Evolutionary conservation across 179 eudicot genomes (phyloP), one percentile per base, ranked within the genome.

Genomic region (Camellia oleifera): DNA sequence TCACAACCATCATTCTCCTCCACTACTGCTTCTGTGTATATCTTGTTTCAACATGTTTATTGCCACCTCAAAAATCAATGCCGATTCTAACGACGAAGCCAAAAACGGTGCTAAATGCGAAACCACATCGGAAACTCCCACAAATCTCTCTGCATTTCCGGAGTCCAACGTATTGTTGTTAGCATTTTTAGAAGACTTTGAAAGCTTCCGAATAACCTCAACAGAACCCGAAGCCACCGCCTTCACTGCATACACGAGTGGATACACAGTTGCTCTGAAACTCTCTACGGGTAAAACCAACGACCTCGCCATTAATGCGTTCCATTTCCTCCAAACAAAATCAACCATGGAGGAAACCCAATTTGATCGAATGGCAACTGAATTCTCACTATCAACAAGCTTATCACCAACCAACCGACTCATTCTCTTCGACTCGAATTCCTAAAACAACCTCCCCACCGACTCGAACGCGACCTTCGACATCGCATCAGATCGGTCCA

Each of bases 161-260:
- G 89, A 83, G 40, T 84, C 93, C 68, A 84, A 62, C 10, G 75
- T n/a, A 11, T 62, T 69, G 14, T 46, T 18, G 54, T 60, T 78
- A 0, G 74, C 77, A 44, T 72, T 84, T 84, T 57, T 82, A 7
- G 84, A 83, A 67, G 89, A 88, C 73, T 85, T 91, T 0, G 97
- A 92, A 4, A 94, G 89, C 82, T 92, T 91, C 82, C 91, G 81
- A 70, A 95, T 93, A 32, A 83, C 86, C 87, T 94, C 92, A 13
- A n/a, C n/a, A 92, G 98, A 93, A 0, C 97, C 99, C 5, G 97
- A n/a, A n/a, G 98, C 99, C 78, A 95, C 95, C 0, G 97, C 97
- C 82, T 95, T n/a, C n/a, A n/a, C n/a, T n/a, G n/a, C n/a, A 75
- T 95, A 95, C 70, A 94, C 99, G 9, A 92, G 85, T 0, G 99